These are phyloP conservation scores for Fusarium torreyae DNA, from an alignment of 2,329 filamentous ascomycete genomes.

Conservation along the genomic window DNA sequence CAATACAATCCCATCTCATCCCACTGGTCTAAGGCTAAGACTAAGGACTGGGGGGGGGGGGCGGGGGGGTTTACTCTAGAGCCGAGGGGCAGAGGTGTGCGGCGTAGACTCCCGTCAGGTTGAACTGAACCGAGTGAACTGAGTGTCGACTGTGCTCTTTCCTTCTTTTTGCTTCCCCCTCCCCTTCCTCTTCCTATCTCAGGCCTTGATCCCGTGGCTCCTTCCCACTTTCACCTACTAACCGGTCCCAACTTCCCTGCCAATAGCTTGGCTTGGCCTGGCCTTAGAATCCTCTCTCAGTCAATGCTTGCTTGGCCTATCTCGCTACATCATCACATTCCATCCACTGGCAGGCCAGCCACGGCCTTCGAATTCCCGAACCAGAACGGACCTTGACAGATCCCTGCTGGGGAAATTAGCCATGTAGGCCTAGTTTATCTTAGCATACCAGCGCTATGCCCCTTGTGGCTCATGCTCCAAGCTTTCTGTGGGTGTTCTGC, in stretches of 20 bases:
- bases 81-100: slow-evolving; percentile 3
- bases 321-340: slow-evolving; percentile 47
- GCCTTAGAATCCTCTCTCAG: slow-evolving; percentile 2
- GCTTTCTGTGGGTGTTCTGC: slow-evolving; percentile 18
- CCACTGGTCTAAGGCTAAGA: background rate
- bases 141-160: slow-evolving; percentile 11
- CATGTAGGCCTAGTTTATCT: slow-evolving; percentile 19
- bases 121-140: slow-evolving; percentile 14
- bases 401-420: slow-evolving; percentile 42
- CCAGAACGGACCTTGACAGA: slow-evolving; percentile 35
- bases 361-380: slow-evolving; percentile 37
- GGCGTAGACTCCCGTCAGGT: slow-evolving; percentile 15
- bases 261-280: slow-evolving; percentile 9
- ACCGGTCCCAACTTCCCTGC: slow-evolving; percentile 25
- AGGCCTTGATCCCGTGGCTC: slow-evolving; percentile 18
- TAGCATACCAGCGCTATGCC: slow-evolving; percentile 35
- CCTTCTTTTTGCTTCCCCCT: slow-evolving; percentile 23
- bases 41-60: slow-evolving; percentile 5
- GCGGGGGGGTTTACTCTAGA: background rate
- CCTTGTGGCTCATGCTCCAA: slow-evolving; percentile 28
- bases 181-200: slow-evolving; percentile 10
- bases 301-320: slow-evolving; percentile 39
- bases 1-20: slow-evolving; percentile 32
- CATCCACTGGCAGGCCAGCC: slow-evolving; percentile 40
- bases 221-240: slow-evolving; percentile 19